Evolutionary conservation across 202 grass and related monocot genomes (phyloP).

Genomic region (Setaria italica): DNA sequence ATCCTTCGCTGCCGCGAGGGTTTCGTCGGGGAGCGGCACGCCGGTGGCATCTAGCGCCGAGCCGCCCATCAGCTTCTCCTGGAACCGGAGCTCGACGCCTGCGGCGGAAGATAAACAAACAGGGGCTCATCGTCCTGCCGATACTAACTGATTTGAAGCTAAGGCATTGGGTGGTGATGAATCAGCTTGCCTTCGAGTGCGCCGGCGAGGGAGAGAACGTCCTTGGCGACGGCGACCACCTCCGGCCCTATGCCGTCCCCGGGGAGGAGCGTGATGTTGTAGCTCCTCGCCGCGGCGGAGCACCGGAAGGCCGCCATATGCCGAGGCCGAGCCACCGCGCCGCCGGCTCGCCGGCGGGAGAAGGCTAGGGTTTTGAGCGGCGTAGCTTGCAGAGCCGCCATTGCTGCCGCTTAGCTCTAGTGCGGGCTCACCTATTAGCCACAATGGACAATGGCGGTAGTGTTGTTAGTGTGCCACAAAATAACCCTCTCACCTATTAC

Average conservation of each 20-base stretch:
- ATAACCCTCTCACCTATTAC: neutral
- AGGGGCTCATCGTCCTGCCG: neutral
- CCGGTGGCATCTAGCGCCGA: slow-evolving; percentile 61
- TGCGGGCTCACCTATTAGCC: neutral
- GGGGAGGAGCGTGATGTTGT: slow-evolving; percentile 81
- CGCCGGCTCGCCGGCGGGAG: slow-evolving; percentile 7
- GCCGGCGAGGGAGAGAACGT: slow-evolving; percentile 70
- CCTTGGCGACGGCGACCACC: slow-evolving; percentile 90
- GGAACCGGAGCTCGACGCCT: slow-evolving; percentile 74
- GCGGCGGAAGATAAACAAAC: neutral
- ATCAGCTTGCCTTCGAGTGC: slow-evolving; percentile 65
- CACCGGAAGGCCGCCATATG: slow-evolving; percentile 38
- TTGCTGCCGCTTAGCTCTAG: neutral
- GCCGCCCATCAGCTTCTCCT: slow-evolving; percentile 79
- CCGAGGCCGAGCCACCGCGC: neutral
- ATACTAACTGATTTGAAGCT: neutral
- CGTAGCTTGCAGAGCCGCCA: slow-evolving; percentile 49
- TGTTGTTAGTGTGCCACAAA: too few species aligned
- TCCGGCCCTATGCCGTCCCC: slow-evolving; percentile 97
- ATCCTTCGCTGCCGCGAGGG: slow-evolving; percentile 50
- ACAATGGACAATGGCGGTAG: neutral
- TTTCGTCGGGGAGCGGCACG: slow-evolving; percentile 74
- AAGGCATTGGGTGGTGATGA: neutral
- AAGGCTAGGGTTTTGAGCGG: slow-evolving; percentile 51
- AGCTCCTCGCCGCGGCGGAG: slow-evolving; percentile 52